Conservation (phyloP, 1,284 basidiomycete species). For the Tremellales sp. region DNA sequence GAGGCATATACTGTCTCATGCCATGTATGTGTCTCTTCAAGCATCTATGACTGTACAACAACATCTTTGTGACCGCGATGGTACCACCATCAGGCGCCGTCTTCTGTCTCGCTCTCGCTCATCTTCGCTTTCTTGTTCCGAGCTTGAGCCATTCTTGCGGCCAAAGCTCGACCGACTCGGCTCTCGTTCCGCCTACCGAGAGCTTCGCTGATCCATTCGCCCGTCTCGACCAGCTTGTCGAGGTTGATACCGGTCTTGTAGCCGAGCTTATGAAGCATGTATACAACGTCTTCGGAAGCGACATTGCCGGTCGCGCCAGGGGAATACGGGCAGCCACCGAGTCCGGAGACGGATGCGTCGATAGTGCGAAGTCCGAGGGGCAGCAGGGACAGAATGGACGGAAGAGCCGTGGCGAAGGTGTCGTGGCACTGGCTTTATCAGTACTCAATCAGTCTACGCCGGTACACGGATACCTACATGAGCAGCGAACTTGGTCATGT, state of each 20-base stretch:
- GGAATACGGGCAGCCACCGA: slow-evolving; percentile 93
- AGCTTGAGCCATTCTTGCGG: slow-evolving; percentile 49
- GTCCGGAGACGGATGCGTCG: slow-evolving; percentile 68
- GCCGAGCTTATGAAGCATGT: slow-evolving; percentile 67
- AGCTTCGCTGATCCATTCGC: slow-evolving; percentile 71
- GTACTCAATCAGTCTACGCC: neutral
- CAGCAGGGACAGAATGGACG: slow-evolving; percentile 51
- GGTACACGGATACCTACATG: slow-evolving; percentile 34
- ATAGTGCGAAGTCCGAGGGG: slow-evolving; percentile 53
- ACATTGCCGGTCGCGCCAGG: slow-evolving; percentile 94
- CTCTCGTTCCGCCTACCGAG: slow-evolving; percentile 69
- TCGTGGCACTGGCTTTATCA: slow-evolving; percentile 87
- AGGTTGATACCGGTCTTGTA: slow-evolving; percentile 68
- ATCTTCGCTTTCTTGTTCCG: neutral
- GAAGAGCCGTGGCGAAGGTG: slow-evolving; percentile 73
- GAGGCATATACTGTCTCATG: too few relatives aligned
- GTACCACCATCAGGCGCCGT: slow-evolving; percentile 6
- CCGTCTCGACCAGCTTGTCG: slow-evolving; percentile 64
- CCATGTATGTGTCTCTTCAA: too few relatives aligned
- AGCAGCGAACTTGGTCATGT: slow-evolving; percentile 66
- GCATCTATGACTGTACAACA: too few relatives aligned
- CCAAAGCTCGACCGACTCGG: slow-evolving; percentile 72
- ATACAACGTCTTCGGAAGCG: slow-evolving; percentile 83
- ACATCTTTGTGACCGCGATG: too few relatives aligned
- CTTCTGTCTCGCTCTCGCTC: slow-evolving; percentile 7